Percentiles rank a stretch among this genome's conserved stretches.
Evolutionary conservation across 139 green algal species (phyloP).

Genomic region (Mychonastes homosphaera): DNA sequence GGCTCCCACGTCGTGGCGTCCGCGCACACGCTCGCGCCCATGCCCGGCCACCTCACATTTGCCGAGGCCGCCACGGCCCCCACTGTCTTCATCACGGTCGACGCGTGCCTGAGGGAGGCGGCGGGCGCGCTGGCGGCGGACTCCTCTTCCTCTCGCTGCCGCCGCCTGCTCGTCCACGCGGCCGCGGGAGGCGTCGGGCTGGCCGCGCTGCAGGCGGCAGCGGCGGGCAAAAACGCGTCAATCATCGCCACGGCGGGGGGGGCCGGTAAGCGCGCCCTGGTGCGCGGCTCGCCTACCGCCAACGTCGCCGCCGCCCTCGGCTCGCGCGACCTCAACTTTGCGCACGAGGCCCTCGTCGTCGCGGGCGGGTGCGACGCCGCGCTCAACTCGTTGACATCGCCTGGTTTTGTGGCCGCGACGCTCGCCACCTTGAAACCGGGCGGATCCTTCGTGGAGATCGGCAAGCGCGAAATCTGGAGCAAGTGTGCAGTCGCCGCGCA

Average conservation of each 20-base stretch:
- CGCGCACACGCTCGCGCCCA: slow-evolving; percentile 38
- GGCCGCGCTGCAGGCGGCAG: slow-evolving; percentile 48
- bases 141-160: too few relatives aligned
- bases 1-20: slow-evolving; percentile 45
- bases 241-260: slow-evolving; percentile 50
- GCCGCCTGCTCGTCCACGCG: slow-evolving; percentile 57
- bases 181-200: slow-evolving; percentile 69
- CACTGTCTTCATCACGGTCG: neutral
- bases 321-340: slow-evolving; percentile 29
- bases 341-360: slow-evolving; percentile 2
- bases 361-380: slow-evolving; percentile 36
- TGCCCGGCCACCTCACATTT: slow-evolving; percentile 52
- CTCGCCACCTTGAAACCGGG: slow-evolving; percentile 36
- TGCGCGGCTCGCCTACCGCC: slow-evolving; percentile 26
- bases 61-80: slow-evolving; percentile 52
- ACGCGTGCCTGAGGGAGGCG: slow-evolving; percentile 11
- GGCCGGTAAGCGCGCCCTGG: slow-evolving; percentile 50
- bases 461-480: slow-evolving; percentile 77
- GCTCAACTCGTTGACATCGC: slow-evolving; percentile 72
- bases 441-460: slow-evolving; percentile 66
- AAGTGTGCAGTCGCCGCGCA: slow-evolving; percentile 39
- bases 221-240: slow-evolving; percentile 17
- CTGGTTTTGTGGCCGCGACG: slow-evolving; percentile 68
- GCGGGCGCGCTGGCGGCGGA: slow-evolving; percentile 40
- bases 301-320: slow-evolving; percentile 24